Evolutionary conservation across 441 rosid genomes (phyloP).

Genomic region (Adansonia rubrostipa): DNA sequence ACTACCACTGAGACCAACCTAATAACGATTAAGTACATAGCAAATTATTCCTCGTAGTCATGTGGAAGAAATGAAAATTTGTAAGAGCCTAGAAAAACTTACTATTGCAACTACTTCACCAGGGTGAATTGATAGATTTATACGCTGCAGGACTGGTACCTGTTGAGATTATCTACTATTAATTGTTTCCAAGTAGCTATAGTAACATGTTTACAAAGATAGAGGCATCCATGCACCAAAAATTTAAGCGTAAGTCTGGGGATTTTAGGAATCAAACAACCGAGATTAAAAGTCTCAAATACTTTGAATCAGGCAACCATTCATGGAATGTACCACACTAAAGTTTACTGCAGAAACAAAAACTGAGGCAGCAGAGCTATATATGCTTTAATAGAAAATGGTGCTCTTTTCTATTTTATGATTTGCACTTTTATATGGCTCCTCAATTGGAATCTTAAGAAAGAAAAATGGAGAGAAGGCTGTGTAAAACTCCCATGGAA

Average conservation of each 20-base stretch:
- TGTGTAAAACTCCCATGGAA: background rate
- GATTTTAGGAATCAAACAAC: background rate
- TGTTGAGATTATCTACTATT: slow-evolving; percentile 34
- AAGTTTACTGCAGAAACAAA: background rate
- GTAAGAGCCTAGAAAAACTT: slow-evolving; percentile 35
- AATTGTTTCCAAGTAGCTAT: background rate
- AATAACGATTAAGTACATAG: slow-evolving; percentile 30
- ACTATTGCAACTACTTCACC: slow-evolving; percentile 93
- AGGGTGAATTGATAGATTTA: slow-evolving; percentile 65
- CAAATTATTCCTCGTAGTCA: slow-evolving; percentile 23
- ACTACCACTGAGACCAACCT: slow-evolving; percentile 99
- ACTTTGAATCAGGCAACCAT: background rate
- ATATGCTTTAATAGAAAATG: slow-evolving; percentile 1
- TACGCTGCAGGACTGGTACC: slow-evolving; percentile 72
- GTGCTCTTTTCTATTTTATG: background rate
- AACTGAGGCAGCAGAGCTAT: background rate
- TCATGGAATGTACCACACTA: background rate
- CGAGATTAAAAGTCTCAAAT: background rate
- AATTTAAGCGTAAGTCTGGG: background rate
- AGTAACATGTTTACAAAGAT: background rate
- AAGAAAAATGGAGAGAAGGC: background rate
- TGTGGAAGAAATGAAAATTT: slow-evolving; percentile 21
- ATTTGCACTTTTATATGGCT: background rate
- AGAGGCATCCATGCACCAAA: slow-evolving; percentile 4
- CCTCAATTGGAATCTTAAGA: slow-evolving; percentile 8